A percentile compares a stretch with the other conserved stretches of the same genome.
phyloP scores from a whole-genome alignment of 148 eudicot genomes.

The Chenopodium album region DNA sequence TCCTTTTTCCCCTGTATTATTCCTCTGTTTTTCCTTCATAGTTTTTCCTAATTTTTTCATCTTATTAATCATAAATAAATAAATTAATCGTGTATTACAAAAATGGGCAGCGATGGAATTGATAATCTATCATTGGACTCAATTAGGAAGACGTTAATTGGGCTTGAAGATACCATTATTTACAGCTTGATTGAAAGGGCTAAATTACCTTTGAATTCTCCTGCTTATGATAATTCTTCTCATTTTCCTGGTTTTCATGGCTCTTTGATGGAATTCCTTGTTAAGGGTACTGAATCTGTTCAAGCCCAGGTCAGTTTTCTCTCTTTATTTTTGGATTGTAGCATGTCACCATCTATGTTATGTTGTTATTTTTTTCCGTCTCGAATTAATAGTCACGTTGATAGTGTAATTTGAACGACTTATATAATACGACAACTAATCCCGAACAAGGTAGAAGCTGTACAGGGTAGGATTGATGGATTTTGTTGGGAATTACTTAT shows the following conservation, averaged over 20 bases:
- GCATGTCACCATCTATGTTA: too few relatives aligned
- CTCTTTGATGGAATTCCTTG: slow-evolving; percentile 34
- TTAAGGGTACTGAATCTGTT: slow-evolving; percentile 58
- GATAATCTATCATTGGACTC: slow-evolving; percentile 41
- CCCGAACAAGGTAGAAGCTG: too few relatives aligned
- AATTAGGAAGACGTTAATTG: slow-evolving; percentile 49
- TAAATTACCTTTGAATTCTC: slow-evolving; percentile 54
- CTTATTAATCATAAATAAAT: background rate
- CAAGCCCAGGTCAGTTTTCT: slow-evolving; percentile 57
- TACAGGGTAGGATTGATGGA: too few relatives aligned
- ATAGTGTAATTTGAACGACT: background rate
- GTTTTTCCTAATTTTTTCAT: background rate
- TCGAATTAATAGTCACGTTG: background rate
- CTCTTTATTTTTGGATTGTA: too few relatives aligned
- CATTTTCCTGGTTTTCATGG: slow-evolving; percentile 34
- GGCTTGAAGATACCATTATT: slow-evolving; percentile 78
- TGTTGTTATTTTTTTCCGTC: background rate
- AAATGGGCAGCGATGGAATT: slow-evolving; percentile 38
- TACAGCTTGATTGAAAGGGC: slow-evolving; percentile 68
- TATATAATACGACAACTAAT: background rate
- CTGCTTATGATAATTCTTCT: slow-evolving; percentile 29
- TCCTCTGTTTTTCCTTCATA: background rate
- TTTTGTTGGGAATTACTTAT: too few relatives aligned
- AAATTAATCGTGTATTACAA: background rate
- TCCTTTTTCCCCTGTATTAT: background rate